A percentile compares a stretch with the other conserved stretches of the same genome.
Evolutionary conservation across 208 protist genomes (phyloP).

Genomic region (Acanthamoeba lenticulata): DNA sequence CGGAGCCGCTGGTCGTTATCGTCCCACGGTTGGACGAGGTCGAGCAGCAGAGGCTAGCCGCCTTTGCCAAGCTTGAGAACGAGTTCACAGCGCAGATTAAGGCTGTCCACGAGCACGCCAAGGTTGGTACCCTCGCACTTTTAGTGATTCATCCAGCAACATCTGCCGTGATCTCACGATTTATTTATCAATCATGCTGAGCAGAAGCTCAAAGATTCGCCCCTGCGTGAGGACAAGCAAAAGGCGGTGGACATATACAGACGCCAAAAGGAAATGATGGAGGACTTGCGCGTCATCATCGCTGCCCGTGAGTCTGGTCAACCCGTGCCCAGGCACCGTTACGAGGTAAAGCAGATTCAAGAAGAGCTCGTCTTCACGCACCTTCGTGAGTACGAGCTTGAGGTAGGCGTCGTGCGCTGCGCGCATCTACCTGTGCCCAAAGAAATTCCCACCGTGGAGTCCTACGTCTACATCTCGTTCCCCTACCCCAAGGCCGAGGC

Average conservation of each 20-base stretch:
- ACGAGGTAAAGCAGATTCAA: not conserved
- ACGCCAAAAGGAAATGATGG: conserved; percentile 31
- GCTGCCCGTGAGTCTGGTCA: not conserved
- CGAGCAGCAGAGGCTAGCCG: not conserved
- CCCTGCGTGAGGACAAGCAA: not conserved
- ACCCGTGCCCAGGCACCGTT: not conserved
- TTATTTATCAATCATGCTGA: not conserved
- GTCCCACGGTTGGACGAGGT: not conserved
- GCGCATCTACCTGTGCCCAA: not conserved
- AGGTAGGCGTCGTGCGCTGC: conserved; percentile 6
- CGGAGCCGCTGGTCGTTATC: not conserved
- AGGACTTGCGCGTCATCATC: not conserved
- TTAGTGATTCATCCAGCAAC: not conserved
- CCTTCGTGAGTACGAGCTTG: conserved; percentile 17
- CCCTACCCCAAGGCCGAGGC: not conserved
- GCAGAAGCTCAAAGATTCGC: conserved; percentile 57
- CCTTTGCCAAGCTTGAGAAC: not conserved
- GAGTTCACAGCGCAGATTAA: not conserved
- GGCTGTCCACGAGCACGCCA: not conserved
- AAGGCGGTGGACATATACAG: conserved; percentile 38
- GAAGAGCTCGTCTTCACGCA: conserved; percentile 4
- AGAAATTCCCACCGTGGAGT: not conserved
- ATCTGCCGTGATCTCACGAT: not conserved
- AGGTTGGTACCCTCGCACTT: not conserved
- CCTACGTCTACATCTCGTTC: not conserved